Evolutionary conservation across 73 alveolate genomes (phyloP).

Genomic region (Tetrahymena malaccensis): DNA sequence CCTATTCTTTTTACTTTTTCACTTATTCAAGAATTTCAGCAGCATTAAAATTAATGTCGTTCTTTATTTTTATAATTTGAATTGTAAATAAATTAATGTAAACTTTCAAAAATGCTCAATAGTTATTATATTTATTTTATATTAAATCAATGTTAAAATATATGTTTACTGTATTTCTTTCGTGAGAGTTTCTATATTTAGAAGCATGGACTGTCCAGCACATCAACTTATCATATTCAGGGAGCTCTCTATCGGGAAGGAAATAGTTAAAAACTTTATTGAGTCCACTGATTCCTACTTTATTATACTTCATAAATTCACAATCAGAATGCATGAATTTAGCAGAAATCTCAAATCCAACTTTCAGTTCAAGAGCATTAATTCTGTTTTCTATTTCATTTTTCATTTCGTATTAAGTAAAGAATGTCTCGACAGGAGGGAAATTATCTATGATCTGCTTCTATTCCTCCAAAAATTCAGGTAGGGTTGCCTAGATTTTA

Average conservation of each 20-base stretch:
- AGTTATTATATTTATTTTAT: too few relatives aligned
- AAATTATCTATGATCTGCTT: background rate
- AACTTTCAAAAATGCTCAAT: too few relatives aligned
- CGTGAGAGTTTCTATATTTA: background rate
- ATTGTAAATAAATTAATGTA: background rate
- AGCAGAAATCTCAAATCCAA: background rate
- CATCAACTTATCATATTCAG: background rate
- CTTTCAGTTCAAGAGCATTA: background rate
- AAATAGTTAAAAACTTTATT: background rate
- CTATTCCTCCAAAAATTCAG: background rate
- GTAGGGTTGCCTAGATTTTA: background rate
- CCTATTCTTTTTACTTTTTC: background rate
- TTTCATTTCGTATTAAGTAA: background rate
- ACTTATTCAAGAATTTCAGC: background rate
- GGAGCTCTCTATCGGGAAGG: background rate
- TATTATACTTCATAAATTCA: background rate
- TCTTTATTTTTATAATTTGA: background rate
- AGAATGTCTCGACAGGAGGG: background rate
- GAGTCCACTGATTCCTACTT: background rate
- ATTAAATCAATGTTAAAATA: too few relatives aligned
- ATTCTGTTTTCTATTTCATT: background rate
- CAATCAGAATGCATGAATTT: background rate
- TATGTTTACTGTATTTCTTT: background rate
- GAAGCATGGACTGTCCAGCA: constrained; percentile 1
- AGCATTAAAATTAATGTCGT: background rate